Conservation (phyloP, 257 asterid genomes). For the Jasminum sambac region DNA sequence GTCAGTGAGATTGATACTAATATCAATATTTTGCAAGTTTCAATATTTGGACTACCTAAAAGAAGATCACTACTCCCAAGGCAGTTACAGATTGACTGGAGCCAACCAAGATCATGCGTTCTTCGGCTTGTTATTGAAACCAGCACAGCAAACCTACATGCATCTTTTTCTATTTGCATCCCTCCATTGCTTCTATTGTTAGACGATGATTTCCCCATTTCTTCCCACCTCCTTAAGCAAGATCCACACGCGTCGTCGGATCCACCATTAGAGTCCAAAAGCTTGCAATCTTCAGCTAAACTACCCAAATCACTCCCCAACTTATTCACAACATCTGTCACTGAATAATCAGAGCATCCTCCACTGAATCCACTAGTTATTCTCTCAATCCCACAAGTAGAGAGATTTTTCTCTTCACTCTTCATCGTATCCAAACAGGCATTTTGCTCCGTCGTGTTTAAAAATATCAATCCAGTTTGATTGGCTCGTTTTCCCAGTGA, state of each 20-base stretch:
- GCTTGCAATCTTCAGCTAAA: conserved; percentile 42
- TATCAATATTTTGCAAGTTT: background rate
- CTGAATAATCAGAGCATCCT: conserved; percentile 59
- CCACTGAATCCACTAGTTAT: conserved; percentile 51
- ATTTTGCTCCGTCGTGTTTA: conserved; percentile 40
- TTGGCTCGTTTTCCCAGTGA: conserved; percentile 46
- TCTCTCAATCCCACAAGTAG: conserved; percentile 55
- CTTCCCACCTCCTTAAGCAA: conserved; percentile 50
- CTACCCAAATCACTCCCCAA: conserved; percentile 34
- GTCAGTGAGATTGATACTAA: background rate
- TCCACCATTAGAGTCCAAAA: conserved; percentile 33
- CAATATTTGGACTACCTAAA: conserved; percentile 37
- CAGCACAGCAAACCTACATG: conserved; percentile 55
- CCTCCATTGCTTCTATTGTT: conserved; percentile 17
- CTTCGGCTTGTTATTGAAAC: conserved; percentile 50
- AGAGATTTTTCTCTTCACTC: conserved; percentile 14
- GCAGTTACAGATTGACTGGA: conserved; percentile 42
- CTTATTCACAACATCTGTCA: conserved; percentile 37
- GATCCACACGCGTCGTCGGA: conserved; percentile 34
- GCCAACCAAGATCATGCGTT: conserved; percentile 48
- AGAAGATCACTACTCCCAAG: conserved; percentile 44
- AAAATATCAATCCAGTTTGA: conserved; percentile 45
- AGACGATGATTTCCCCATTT: conserved; percentile 22
- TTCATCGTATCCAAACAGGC: conserved; percentile 35
- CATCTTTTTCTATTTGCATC: conserved; percentile 25